Percentiles rank a stretch among this genome's conserved stretches.
Evolutionary conservation across 495 filamentous ascomycete genomes (phyloP).

Genomic region (Penicillium canescens): DNA sequence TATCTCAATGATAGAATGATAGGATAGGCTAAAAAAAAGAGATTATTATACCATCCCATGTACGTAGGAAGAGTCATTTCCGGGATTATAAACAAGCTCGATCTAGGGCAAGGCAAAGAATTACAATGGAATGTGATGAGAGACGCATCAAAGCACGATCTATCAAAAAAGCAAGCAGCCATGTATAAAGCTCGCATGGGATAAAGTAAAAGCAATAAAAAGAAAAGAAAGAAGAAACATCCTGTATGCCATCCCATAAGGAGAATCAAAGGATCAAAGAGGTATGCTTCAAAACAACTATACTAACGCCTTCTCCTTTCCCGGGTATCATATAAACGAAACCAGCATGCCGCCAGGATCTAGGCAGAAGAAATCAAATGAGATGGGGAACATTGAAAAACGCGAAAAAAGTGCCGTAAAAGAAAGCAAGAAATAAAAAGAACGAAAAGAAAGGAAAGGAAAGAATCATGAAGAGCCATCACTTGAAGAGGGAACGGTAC

Average conservation of each 20-base stretch:
- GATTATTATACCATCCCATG: background rate
- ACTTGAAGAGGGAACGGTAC: conserved; percentile 80
- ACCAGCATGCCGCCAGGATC: background rate
- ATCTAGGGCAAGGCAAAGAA: no score
- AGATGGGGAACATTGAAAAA: background rate
- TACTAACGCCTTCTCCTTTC: conserved; percentile 5
- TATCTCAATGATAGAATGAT: no score
- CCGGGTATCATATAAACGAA: conserved; percentile 10
- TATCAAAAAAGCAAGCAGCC: background rate
- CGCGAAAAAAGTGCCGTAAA: background rate
- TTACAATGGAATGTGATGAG: no score
- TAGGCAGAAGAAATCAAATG: background rate
- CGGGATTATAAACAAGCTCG: no score
- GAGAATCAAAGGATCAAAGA: conserved; percentile 1
- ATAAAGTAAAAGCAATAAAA: background rate
- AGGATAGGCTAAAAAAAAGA: no score
- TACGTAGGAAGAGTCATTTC: no score
- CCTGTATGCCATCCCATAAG: background rate
- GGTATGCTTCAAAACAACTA: background rate
- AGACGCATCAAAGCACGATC: background rate
- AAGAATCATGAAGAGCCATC: conserved; percentile 3
- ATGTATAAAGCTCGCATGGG: background rate
- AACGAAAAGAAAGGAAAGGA: background rate
- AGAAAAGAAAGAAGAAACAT: background rate
- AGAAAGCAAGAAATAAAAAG: background rate